Evolutionary conservation across 768 basidiomycete genomes (phyloP).

Genomic region (Neoboletus magnificus): DNA sequence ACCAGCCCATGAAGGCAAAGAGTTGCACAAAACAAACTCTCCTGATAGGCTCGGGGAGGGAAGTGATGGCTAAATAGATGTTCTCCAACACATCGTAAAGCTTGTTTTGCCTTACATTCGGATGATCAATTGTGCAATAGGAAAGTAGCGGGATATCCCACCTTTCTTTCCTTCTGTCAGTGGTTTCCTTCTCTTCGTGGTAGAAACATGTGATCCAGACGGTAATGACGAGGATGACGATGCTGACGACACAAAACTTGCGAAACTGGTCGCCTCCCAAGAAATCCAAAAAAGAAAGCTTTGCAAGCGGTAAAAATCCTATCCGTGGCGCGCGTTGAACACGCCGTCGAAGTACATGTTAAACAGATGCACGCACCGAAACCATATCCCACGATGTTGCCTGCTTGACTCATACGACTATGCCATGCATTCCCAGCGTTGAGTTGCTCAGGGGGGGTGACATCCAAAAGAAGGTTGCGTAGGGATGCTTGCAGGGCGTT

Average conservation of each 20-base stretch:
- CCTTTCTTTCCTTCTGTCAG: slow-evolving; percentile 44
- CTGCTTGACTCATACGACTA: slow-evolving; percentile 93
- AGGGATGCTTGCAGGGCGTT: slow-evolving; percentile 94
- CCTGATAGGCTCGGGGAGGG: slow-evolving; percentile 79
- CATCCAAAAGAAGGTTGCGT: slow-evolving; percentile 88
- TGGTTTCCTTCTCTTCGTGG: slow-evolving; percentile 75
- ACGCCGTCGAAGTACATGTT: background rate
- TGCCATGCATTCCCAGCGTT: slow-evolving; percentile 98
- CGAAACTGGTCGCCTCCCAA: slow-evolving; percentile 93
- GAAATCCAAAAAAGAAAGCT: slow-evolving; percentile 71
- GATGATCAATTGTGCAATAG: slow-evolving; percentile 1
- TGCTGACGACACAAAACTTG: slow-evolving; percentile 88
- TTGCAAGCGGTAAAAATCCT: slow-evolving; percentile 88
- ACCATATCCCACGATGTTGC: slow-evolving; percentile 92
- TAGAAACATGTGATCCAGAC: slow-evolving; percentile 87
- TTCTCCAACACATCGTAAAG: slow-evolving; percentile 73
- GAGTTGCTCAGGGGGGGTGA: slow-evolving; percentile 85
- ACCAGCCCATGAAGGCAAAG: slow-evolving; percentile 98
- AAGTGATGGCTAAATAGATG: slow-evolving; percentile 68
- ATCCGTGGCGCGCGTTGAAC: slow-evolving; percentile 7
- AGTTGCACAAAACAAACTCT: slow-evolving; percentile 92
- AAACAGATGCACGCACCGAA: slow-evolving; percentile 54
- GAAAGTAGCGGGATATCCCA: slow-evolving; percentile 16
- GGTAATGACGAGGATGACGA: slow-evolving; percentile 72
- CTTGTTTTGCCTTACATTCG: slow-evolving; percentile 39